A percentile compares a stretch with the other conserved stretches of the same genome.
Evolutionary conservation across 495 filamentous ascomycete species (phyloP).

Genomic region (Immersiella caudata): DNA sequence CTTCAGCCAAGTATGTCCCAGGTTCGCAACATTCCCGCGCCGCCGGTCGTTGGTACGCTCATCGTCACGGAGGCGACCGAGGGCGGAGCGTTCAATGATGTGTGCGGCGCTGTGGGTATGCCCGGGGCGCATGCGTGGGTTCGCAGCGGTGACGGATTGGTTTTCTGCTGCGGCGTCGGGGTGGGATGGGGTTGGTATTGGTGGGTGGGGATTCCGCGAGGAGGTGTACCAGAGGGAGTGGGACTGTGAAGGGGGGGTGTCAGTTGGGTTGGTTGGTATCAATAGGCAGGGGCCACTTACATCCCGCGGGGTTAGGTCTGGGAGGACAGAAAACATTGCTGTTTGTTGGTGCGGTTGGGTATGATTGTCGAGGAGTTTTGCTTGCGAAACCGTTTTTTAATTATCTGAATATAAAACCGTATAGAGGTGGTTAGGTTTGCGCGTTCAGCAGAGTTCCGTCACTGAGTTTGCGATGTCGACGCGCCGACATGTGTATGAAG

Average conservation of each 20-base stretch:
- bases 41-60: slow-evolving; percentile 68
- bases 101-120: slow-evolving; percentile 23
- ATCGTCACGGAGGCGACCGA: slow-evolving; percentile 67
- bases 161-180: slow-evolving; percentile 31
- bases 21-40: slow-evolving; percentile 71
- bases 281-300: slow-evolving; percentile 49
- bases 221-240: slow-evolving; percentile 73
- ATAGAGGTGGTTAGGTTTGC: no score
- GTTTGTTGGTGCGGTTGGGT: background rate
- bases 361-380: no score
- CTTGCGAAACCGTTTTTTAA: no score
- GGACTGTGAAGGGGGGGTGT: slow-evolving; percentile 48
- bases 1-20: slow-evolving; percentile 77
- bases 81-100: slow-evolving; percentile 50
- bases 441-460: no score
- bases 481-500: background rate
- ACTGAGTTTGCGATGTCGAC: background rate
- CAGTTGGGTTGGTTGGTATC: slow-evolving; percentile 14
- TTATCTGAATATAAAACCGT: no score
- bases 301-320: slow-evolving; percentile 70
- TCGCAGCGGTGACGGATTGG: slow-evolving; percentile 5
- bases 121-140: slow-evolving; percentile 16
- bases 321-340: slow-evolving; percentile 69
- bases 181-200: slow-evolving; percentile 33
- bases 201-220: slow-evolving; percentile 45